Evolutionary conservation across 2,329 filamentous ascomycete genomes (phyloP), one percentile per base, ranked within the genome.

Genomic region (Penicillium sclerotiorum): DNA sequence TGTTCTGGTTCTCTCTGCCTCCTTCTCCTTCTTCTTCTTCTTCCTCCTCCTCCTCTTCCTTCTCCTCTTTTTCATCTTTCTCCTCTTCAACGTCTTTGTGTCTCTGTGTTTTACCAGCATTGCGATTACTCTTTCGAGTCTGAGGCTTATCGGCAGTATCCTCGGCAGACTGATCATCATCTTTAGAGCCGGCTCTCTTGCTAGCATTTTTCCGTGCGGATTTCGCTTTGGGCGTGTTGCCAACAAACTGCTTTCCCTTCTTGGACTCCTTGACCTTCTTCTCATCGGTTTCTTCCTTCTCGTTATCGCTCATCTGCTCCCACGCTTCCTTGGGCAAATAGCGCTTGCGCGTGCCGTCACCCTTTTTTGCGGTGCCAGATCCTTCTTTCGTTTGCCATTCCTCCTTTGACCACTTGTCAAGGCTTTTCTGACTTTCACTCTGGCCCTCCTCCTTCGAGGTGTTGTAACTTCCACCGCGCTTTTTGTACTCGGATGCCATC

Each of bases 301-400:
- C 73, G 20, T 69, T 53, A 33, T 77, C 74, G 35, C 57, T 70
- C 75, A 78, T 73, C 40, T 74, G 58, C 58, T 78, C 74, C 76
- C 75, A 78, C 1, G 75, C 76, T 52, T 76, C 72, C 60, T 77
- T 77, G 1, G 76, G 73, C 38, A 76, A 50, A 57, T 77, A 77
- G 15, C 74, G 58, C 59, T 77, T 72, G 53, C 73, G 60, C 1
- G 70, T 74, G 1, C 73, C 75, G 53, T 77, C 73, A 2, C 66
- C 67, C 43, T 76, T 59, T 49, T 73, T 74, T 1, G 77, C 75
- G n/a, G 70, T 62, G 0, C 70, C 75, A 6, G 65, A 68, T 1
- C 75, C 75, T 39, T 78, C 75, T 49, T 77, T 78, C 0, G 74
- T 78, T 64, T 78, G 74, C 74, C 75, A 78, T 5, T 78, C 72